Evolutionary conservation across 768 basidiomycete species (phyloP).

Genomic region (Podaxis rugospora): DNA sequence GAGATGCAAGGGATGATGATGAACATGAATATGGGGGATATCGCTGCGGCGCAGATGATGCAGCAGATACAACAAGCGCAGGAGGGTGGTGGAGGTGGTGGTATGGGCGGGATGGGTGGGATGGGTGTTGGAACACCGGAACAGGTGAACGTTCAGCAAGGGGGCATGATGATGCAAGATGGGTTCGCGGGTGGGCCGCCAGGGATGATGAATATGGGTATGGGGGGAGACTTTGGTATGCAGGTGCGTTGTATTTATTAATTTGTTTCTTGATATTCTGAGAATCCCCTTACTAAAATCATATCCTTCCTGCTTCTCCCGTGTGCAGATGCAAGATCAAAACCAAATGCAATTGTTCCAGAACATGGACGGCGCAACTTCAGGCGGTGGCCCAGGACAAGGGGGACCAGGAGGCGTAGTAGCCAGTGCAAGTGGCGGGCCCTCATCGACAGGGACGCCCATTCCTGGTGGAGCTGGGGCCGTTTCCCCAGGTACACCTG

Average conservation of each 20-base stretch:
- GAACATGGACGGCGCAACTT: conserved; percentile 45
- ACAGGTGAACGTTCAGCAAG: conserved; percentile 23
- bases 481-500: neutral
- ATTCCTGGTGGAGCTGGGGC: neutral
- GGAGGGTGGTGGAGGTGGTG: conserved; percentile 2
- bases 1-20: conserved; percentile 54
- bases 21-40: conserved; percentile 59
- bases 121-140: conserved; percentile 31
- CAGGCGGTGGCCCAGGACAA: conserved; percentile 12
- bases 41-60: conserved; percentile 28
- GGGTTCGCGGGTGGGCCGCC: conserved; percentile 41
- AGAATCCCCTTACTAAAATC: conserved; percentile 14
- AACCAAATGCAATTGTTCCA: conserved; percentile 64
- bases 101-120: neutral
- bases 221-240: conserved; percentile 66
- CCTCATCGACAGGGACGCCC: conserved; percentile 1
- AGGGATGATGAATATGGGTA: conserved; percentile 68
- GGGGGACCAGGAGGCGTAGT: conserved; percentile 35
- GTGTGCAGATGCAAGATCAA: conserved; percentile 42
- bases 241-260: conserved; percentile 48
- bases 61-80: conserved; percentile 8
- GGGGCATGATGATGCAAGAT: conserved; percentile 41
- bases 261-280: neutral
- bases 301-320: neutral
- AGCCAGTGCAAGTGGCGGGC: neutral